Conservation (phyloP, 2,329 filamentous ascomycete species). For the Hypoxylon sp. region DNA sequence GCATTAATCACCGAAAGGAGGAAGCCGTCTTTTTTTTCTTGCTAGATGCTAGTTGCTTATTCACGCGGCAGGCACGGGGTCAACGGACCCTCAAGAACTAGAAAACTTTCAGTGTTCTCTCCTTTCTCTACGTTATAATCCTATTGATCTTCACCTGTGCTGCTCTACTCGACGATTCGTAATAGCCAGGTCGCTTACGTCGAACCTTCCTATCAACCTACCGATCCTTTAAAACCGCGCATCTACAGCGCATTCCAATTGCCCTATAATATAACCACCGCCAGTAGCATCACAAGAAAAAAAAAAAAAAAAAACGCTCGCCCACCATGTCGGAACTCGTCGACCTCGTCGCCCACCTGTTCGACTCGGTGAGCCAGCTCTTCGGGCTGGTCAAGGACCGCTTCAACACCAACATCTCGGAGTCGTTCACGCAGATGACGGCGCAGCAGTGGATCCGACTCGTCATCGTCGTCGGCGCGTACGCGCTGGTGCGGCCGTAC, state of each 20-base stretch:
- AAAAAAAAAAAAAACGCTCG: constrained; percentile 17
- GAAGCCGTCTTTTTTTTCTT: constrained; percentile 20
- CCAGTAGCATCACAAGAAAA: constrained; percentile 8
- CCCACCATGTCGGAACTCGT: constrained; percentile 49
- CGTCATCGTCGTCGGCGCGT: constrained; percentile 77
- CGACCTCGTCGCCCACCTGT: constrained; percentile 48
- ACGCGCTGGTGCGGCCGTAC: constrained; percentile 79
- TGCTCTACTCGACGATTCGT: background rate
- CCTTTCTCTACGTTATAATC: background rate
- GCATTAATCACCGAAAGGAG: constrained; percentile 10
- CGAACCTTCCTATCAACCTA: background rate
- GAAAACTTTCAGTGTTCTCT: constrained; percentile 5
- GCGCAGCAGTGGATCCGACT: constrained; percentile 73
- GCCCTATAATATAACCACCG: background rate
- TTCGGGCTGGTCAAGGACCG: constrained; percentile 49
- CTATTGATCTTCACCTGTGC: background rate
- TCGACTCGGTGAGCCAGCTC: constrained; percentile 47
- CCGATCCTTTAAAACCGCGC: background rate
- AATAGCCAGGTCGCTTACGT: background rate
- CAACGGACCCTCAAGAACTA: constrained; percentile 17
- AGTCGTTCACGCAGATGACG: constrained; percentile 64
- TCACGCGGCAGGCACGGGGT: constrained; percentile 26
- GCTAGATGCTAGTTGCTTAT: constrained; percentile 21
- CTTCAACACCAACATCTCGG: constrained; percentile 61
- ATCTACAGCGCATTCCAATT: background rate